phyloP scores from a whole-genome alignment of 225 moss, liverwort and hornwort species.

The Physcomitrellopsis africana region DNA sequence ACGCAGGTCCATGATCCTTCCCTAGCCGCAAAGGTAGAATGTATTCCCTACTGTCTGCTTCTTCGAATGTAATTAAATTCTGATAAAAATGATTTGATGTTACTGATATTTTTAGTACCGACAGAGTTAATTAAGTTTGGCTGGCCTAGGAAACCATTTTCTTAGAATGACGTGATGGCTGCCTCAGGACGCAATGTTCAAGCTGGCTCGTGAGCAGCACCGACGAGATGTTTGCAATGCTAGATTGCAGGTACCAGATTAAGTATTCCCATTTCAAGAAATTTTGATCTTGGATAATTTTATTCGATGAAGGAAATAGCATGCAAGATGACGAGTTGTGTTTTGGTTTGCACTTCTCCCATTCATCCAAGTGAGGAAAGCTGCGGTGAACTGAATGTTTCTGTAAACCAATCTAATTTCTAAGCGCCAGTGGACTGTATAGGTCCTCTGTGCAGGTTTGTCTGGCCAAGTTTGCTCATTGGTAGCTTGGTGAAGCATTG shows the following conservation, averaged over 20 bases:
- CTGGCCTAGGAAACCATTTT: neutral
- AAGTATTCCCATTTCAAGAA: neutral
- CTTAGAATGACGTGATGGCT: constrained; percentile 21
- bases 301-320: too few relatives aligned
- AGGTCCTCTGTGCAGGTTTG: too few relatives aligned
- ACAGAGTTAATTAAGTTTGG: neutral
- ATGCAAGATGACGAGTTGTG: too few relatives aligned
- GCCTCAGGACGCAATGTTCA: constrained; percentile 43
- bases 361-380: too few relatives aligned
- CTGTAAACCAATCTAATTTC: too few relatives aligned
- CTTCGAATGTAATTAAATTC: constrained; percentile 5
- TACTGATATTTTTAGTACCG: neutral
- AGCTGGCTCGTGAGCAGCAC: constrained; percentile 52
- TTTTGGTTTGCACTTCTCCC: too few relatives aligned
- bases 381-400: too few relatives aligned
- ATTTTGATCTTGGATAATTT: too few relatives aligned
- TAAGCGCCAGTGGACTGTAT: too few relatives aligned
- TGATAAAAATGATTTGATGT: neutral
- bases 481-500: too few relatives aligned
- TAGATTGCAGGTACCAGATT: constrained; percentile 45
- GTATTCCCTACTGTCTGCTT: neutral
- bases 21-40: constrained; percentile 41
- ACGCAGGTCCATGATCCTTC: constrained; percentile 49
- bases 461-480: too few relatives aligned
- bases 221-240: constrained; percentile 59